Evolutionary conservation across 306 rosid species (phyloP), one percentile per base, ranked within the genome.

Genomic region (Bauhinia variegata): DNA sequence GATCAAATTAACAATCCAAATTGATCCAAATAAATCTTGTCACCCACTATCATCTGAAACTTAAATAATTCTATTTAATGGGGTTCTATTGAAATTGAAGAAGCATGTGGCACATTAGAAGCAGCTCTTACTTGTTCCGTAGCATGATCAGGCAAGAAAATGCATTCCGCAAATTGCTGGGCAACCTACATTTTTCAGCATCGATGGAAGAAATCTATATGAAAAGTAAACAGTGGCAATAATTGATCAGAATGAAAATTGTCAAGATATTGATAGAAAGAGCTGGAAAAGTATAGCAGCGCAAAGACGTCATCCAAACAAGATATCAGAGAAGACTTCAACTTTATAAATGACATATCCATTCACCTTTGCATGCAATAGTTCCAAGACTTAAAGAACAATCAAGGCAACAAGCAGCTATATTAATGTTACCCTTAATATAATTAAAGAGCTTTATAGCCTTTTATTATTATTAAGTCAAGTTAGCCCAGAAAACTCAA

Each of bases 141-240:
- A 16, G 79, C 38, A 31, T 60, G 79, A 70, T 83, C 84, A 13
- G 84, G 84, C 76, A 92, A 57, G 38, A 77, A 81, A 81, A 92
- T 76, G 68, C 96, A 92, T 32, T 92, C 91, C n/a, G 96, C 93
- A 23, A 87, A 92, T 70, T 78, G 91, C 66, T 85, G 83, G 48
- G 96, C 79, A 42, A 89, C 86, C 95, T 92, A 61, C 8, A 64
- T 14, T 31, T n/a, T 14, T 12, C 43, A 18, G 10, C 11, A 28
- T n/a, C 28, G 10, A 55, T 9, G 8, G 16, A n/a, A 11, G n/a
- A 28, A 12, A 16, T 61, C 12, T 7, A 32, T 4, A 42, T 55
- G 53, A n/a, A n/a, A n/a, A n/a, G n/a, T n/a, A n/a, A 41, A 15
- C 10, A 61, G 3, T 8, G 11, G 49, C 32, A 43, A 62, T 19